These are phyloP conservation scores for Nothophaeocryptopus gaeumannii DNA, from an alignment of 2,329 filamentous ascomycete genomes.

Conservation along the genomic window DNA sequence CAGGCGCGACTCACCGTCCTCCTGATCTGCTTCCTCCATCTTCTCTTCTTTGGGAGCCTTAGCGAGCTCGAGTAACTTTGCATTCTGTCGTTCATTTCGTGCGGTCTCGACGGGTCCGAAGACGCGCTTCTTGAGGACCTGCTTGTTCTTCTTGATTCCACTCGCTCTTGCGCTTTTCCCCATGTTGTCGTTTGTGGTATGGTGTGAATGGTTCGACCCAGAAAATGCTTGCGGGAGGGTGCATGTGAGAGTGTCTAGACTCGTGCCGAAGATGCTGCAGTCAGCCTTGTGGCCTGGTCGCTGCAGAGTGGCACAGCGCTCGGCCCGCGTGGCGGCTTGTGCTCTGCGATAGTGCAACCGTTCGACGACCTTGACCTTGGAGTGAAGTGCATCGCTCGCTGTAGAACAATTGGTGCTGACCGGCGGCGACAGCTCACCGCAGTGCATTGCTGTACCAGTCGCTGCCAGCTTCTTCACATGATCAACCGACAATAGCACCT, in stretches of 20 bases:
- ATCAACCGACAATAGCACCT: too few relatives aligned
- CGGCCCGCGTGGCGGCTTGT: too few relatives aligned
- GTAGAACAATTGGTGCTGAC: too few relatives aligned
- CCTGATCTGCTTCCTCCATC: slow-evolving; percentile 45
- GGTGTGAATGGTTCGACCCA: slow-evolving; percentile 1
- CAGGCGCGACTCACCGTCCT: slow-evolving; percentile 27
- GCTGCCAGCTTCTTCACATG: too few relatives aligned
- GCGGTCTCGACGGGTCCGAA: slow-evolving; percentile 81
- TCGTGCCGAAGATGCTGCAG: too few relatives aligned
- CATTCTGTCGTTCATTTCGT: slow-evolving; percentile 76
- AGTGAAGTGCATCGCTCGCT: too few relatives aligned
- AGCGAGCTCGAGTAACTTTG: slow-evolving; percentile 78
- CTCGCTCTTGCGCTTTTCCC: slow-evolving; percentile 83
- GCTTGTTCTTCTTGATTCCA: slow-evolving; percentile 77
- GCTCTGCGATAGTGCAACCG: too few relatives aligned
- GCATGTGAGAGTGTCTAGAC: background rate
- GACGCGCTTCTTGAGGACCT: slow-evolving; percentile 72
- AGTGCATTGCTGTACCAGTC: too few relatives aligned
- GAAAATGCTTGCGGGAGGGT: slow-evolving; percentile 1
- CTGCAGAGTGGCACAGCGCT: too few relatives aligned
- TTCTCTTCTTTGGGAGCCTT: slow-evolving; percentile 71
- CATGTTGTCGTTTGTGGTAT: slow-evolving; percentile 55
- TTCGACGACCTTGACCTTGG: too few relatives aligned
- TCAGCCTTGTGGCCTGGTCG: too few relatives aligned
- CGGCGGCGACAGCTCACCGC: too few relatives aligned